Conservation (phyloP, 1,139 yeast genomes). For the Saccharomycopsis hybrid region DNA sequence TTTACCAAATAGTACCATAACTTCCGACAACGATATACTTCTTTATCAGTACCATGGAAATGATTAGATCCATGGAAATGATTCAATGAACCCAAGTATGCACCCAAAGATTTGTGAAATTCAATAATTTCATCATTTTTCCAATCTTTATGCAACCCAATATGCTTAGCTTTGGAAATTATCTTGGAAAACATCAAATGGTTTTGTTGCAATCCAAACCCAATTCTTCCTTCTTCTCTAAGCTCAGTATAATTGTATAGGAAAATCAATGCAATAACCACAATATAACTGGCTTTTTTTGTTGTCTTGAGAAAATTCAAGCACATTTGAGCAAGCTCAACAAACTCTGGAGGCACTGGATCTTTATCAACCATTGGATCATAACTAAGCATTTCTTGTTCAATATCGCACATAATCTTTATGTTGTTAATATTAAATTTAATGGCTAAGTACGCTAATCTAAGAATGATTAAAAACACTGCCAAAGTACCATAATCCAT, state of each 20-base stretch:
- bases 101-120: slow-evolving; percentile 4
- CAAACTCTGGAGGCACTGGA: not conserved
- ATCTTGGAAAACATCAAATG: slow-evolving; percentile 4
- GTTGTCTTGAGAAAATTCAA: slow-evolving; percentile 9
- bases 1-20: slow-evolving; percentile 15
- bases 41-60: slow-evolving; percentile 2
- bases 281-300: slow-evolving; percentile 8
- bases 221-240: slow-evolving; percentile 15
- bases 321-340: slow-evolving; percentile 15
- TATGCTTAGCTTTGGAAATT: slow-evolving; percentile 5
- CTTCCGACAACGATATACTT: slow-evolving; percentile 15
- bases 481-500: slow-evolving; percentile 13
- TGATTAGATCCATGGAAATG: not conserved
- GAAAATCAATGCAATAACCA: slow-evolving; percentile 8
- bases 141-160: slow-evolving; percentile 17
- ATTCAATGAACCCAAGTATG: not conserved
- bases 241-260: slow-evolving; percentile 11
- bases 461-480: slow-evolving; percentile 9
- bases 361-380: too few species aligned
- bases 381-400: slow-evolving; percentile 7
- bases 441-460: slow-evolving; percentile 15
- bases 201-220: slow-evolving; percentile 15
- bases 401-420: slow-evolving; percentile 7
- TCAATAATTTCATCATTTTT: not conserved
- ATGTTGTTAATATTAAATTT: slow-evolving; percentile 13